Conservation (phyloP, 2,329 filamentous ascomycete species). For the Monosporascus sp. region DNA sequence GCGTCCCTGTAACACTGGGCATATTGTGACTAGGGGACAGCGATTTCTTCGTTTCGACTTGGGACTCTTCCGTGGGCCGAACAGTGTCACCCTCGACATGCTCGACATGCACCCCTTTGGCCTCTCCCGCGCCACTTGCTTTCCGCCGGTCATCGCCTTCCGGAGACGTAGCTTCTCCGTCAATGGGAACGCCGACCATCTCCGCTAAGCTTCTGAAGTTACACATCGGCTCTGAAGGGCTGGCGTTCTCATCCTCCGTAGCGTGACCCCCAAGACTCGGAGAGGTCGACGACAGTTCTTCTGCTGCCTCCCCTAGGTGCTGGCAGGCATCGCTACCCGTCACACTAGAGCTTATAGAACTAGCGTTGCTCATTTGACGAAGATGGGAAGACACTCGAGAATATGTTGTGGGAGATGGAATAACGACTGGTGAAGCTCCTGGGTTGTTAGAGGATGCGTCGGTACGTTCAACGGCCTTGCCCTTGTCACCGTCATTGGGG, state of each 20-base stretch:
- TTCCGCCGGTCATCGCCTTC: constrained; percentile 12
- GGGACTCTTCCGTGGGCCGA: constrained; percentile 5
- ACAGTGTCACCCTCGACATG: constrained; percentile 28
- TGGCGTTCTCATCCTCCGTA: constrained; percentile 45
- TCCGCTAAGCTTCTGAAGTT: constrained; percentile 86
- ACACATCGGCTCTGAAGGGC: constrained; percentile 69
- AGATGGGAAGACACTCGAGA: constrained; percentile 64
- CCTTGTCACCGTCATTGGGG: constrained; percentile 45
- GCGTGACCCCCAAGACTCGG: constrained; percentile 44
- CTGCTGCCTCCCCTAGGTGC: constrained; percentile 28
- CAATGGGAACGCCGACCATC: constrained; percentile 66
- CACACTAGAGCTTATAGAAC: constrained; percentile 70
- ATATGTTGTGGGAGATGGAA: constrained; percentile 40
- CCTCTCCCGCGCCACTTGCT: constrained; percentile 30
- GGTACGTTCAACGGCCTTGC: constrained; percentile 62
- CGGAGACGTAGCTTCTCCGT: constrained; percentile 30
- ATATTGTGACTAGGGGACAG: constrained; percentile 20
- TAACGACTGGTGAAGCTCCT: constrained; percentile 36
- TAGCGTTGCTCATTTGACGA: constrained; percentile 80
- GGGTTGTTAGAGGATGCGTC: constrained; percentile 24
- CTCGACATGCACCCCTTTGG: constrained; percentile 24
- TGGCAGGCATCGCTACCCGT: constrained; percentile 44
- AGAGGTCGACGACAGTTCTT: constrained; percentile 50
- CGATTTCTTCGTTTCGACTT: constrained; percentile 5
- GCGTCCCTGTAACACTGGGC: constrained; percentile 3